Conservation (phyloP, 1,284 basidiomycete genomes). For the Bondarzewia mesenterica region DNA sequence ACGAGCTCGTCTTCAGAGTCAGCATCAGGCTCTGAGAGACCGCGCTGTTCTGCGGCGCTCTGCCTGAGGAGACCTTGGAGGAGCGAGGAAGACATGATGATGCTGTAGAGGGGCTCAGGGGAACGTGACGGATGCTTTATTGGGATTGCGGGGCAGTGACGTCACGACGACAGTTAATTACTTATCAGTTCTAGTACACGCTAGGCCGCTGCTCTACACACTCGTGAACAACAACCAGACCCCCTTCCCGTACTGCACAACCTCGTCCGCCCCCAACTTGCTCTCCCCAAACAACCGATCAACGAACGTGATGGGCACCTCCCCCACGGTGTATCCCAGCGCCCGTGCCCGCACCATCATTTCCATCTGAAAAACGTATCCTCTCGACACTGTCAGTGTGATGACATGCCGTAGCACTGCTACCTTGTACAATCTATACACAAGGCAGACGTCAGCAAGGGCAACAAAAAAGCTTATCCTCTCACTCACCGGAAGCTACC, state of each 20-base stretch:
- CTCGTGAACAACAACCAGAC: slow-evolving; percentile 74
- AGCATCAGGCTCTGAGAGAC: slow-evolving; percentile 26
- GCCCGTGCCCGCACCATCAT: slow-evolving; percentile 88
- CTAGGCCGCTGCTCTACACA: slow-evolving; percentile 42
- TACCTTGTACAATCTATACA: slow-evolving; percentile 64
- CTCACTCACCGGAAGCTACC: slow-evolving; percentile 77
- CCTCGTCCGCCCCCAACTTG: slow-evolving; percentile 83
- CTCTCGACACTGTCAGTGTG: slow-evolving; percentile 73
- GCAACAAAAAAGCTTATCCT: no score
- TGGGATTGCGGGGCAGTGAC: no score
- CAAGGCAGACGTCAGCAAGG: no score
- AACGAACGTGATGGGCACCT: slow-evolving; percentile 90
- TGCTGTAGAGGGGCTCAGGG: neutral
- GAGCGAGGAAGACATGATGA: slow-evolving; percentile 48
- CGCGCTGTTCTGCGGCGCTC: slow-evolving; percentile 36
- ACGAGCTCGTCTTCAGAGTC: slow-evolving; percentile 71
- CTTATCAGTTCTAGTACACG: no score
- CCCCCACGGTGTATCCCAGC: slow-evolving; percentile 78
- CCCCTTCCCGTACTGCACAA: slow-evolving; percentile 84
- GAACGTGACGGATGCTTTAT: neutral
- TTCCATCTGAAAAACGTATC: slow-evolving; percentile 97
- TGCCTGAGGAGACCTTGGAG: slow-evolving; percentile 67
- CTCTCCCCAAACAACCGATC: slow-evolving; percentile 90
- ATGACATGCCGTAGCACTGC: slow-evolving; percentile 78
- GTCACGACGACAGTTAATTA: no score